Base-by-base conservation (phyloP, 1,139 yeast species). In the Debaryomycetaceae sp. region DNA sequence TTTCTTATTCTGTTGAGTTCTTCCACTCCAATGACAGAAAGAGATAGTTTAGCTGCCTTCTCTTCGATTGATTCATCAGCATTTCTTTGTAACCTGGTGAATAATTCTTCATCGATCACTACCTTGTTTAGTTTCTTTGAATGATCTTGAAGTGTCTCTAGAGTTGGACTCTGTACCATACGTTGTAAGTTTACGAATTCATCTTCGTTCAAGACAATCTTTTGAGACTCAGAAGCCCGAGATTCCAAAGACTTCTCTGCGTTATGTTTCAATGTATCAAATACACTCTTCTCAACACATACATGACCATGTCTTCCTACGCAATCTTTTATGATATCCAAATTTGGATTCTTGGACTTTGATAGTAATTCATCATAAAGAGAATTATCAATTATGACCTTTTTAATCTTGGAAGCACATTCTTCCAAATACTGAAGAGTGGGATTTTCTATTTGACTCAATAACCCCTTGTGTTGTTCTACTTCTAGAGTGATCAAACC, bases 281-380 rank as follows among this genome's bases (percentile, higher is more conserved):
- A 35, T 14, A n/a, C 37, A 5, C 6, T 35, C 11, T n/a, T 14
- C n/a, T 35, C 37, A n/a, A 35, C 14, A 6, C 23, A 17, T 4
- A 63, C 60, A 23, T 55, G 42, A 5, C 57, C 62, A 8, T 67
- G 46, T 7, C 62, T 64, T 45, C 66, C 65, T 39, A 74, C 69
- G 41, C 63, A 61, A 13, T 55, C 49, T 3, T 56, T 58, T n/a
- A 68, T 47, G 8, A 37, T 24, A 23, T 39, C 42, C 22, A 34
- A 24, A 34, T n/a, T 11, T 9, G 30, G 24, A n/a, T 34, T 14
- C 9, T n/a, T 13, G 13, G 34, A 23, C 4, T 27, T 27, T 8
- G 11, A 11, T 11, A 8, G 31, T 27, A 27, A 8, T 8, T 27
- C 31, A 11, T 11, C 11, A 27, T 27, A 27, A 27, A 27, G 8